Evolutionary conservation across 495 filamentous ascomycete species (phyloP).

Genomic region (Neurospora hispaniola): DNA sequence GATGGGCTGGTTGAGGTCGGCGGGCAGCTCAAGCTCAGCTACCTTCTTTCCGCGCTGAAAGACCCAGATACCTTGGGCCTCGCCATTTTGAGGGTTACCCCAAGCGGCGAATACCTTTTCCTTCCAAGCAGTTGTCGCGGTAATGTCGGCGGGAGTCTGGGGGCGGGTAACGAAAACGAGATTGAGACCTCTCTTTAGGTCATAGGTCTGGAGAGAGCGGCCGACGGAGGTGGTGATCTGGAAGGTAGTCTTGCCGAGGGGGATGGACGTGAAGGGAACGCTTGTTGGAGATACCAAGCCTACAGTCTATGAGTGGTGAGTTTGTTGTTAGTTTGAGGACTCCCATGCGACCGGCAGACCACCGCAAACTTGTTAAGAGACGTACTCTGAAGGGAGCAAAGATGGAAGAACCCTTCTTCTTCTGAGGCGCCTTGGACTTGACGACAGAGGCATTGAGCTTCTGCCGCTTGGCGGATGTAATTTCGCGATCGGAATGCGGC

Average conservation of each 20-base stretch:
- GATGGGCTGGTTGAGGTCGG: slow-evolving; percentile 53
- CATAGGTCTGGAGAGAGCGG: slow-evolving; percentile 85
- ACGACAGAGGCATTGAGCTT: slow-evolving; percentile 37
- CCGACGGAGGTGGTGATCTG: slow-evolving; percentile 95
- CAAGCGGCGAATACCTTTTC: slow-evolving; percentile 81
- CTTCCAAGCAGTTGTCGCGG: slow-evolving; percentile 79
- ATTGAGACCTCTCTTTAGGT: slow-evolving; percentile 76
- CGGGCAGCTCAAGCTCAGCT: slow-evolving; percentile 57
- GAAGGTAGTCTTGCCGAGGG: slow-evolving; percentile 86
- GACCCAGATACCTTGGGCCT: slow-evolving; percentile 70
- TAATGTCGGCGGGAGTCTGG: slow-evolving; percentile 75
- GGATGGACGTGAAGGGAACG: slow-evolving; percentile 79
- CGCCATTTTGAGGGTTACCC: slow-evolving; percentile 43
- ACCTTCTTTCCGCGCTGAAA: slow-evolving; percentile 89
- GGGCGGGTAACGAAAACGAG: slow-evolving; percentile 87
- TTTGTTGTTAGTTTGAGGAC: background rate
- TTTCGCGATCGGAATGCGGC: slow-evolving; percentile 40
- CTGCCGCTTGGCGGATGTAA: slow-evolving; percentile 55
- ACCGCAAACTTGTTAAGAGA: slow-evolving; percentile 5
- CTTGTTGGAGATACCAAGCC: slow-evolving; percentile 83
- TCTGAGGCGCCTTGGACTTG: slow-evolving; percentile 20
- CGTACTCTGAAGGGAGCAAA: slow-evolving; percentile 87
- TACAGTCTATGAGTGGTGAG: slow-evolving; percentile 51
- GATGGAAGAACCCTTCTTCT: slow-evolving; percentile 52
- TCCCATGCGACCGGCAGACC: background rate